Percentiles rank a stretch among this genome's conserved stretches.
These are phyloP conservation scores for Ophiosphaerella korrae DNA, from an alignment of 2,329 filamentous ascomycete genomes.

Conservation along the genomic window DNA sequence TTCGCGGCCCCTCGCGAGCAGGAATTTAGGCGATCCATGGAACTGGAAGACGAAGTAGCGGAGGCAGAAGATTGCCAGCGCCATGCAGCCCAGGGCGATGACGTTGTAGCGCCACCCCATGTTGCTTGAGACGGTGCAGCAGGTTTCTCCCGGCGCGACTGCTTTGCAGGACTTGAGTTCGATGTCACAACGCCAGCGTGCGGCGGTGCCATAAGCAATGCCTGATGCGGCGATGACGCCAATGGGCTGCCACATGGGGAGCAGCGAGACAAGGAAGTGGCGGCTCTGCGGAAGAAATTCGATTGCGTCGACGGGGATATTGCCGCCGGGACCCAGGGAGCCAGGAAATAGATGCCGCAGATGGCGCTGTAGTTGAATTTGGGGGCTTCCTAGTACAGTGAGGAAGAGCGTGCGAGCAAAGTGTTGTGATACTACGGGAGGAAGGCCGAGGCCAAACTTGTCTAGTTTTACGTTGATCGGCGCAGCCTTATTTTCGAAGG, in stretches of 20 bases:
- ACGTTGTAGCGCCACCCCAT: constrained; percentile 41
- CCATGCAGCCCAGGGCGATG: constrained; percentile 33
- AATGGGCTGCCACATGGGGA: constrained; percentile 39
- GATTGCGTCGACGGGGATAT: constrained; percentile 35
- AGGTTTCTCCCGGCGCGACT: constrained; percentile 19
- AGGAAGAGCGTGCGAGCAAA: neutral
- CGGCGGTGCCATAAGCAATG: constrained; percentile 34
- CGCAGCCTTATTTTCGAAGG: constrained; percentile 39
- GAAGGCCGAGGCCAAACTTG: constrained; percentile 35
- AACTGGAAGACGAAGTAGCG: constrained; percentile 38
- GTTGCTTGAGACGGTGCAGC: constrained; percentile 29
- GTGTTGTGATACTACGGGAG: constrained; percentile 17
- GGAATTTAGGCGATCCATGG: constrained; percentile 36
- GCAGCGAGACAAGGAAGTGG: constrained; percentile 33
- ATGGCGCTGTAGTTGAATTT: constrained; percentile 38
- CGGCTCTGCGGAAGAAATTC: constrained; percentile 35
- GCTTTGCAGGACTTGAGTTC: constrained; percentile 21
- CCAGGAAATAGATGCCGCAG: constrained; percentile 36
- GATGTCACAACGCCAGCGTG: constrained; percentile 36
- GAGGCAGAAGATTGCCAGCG: constrained; percentile 32
- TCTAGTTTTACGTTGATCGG: constrained; percentile 38
- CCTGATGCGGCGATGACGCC: constrained; percentile 34
- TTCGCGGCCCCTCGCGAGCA: constrained; percentile 31
- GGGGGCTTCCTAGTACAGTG: constrained; percentile 27
- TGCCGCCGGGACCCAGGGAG: constrained; percentile 35